A percentile compares a stretch with the other conserved stretches of the same genome.
phyloP scores from a whole-genome alignment of 225 moss, liverwort and hornwort genomes.

The Polytrichum formosum region DNA sequence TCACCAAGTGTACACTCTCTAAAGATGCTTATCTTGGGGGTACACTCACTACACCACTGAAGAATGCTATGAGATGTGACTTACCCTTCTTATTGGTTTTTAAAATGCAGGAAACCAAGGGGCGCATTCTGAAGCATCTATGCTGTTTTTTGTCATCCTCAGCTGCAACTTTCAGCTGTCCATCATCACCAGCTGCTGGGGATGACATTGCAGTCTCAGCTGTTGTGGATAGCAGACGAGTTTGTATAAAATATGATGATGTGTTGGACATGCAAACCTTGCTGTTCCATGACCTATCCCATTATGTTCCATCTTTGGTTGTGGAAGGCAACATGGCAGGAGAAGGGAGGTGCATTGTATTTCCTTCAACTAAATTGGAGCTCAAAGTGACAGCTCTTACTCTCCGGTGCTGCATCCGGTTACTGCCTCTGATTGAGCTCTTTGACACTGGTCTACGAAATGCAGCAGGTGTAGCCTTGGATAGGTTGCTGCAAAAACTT shows the following conservation, averaged over 20 bases:
- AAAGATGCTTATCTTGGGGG: not conserved
- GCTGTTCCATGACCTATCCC: constrained; percentile 52
- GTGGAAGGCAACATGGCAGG: constrained; percentile 13
- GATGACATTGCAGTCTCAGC: constrained; percentile 43
- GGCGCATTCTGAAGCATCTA: constrained; percentile 52
- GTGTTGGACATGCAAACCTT: constrained; percentile 59
- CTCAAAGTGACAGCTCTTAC: constrained; percentile 51
- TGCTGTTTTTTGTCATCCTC: constrained; percentile 62
- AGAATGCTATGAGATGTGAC: not conserved
- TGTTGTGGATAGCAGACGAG: constrained; percentile 40
- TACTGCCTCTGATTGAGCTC: constrained; percentile 72
- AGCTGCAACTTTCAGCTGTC: constrained; percentile 45
- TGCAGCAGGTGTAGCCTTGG: constrained; percentile 43
- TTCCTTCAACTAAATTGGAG: constrained; percentile 35
- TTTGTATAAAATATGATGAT: constrained; percentile 46
- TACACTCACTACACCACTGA: not conserved
- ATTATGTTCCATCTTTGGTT: constrained; percentile 33
- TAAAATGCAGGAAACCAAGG: constrained; percentile 57
- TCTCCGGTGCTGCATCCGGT: constrained; percentile 73
- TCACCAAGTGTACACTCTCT: not conserved
- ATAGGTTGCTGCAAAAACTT: constrained; percentile 62
- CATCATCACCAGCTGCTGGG: constrained; percentile 49
- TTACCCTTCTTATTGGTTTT: not conserved
- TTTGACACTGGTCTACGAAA: constrained; percentile 75
- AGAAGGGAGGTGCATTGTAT: constrained; percentile 8